These are phyloP conservation scores for Paxillus ammoniavirescens DNA, from an alignment of 768 basidiomycete genomes.

Conservation along the genomic window DNA sequence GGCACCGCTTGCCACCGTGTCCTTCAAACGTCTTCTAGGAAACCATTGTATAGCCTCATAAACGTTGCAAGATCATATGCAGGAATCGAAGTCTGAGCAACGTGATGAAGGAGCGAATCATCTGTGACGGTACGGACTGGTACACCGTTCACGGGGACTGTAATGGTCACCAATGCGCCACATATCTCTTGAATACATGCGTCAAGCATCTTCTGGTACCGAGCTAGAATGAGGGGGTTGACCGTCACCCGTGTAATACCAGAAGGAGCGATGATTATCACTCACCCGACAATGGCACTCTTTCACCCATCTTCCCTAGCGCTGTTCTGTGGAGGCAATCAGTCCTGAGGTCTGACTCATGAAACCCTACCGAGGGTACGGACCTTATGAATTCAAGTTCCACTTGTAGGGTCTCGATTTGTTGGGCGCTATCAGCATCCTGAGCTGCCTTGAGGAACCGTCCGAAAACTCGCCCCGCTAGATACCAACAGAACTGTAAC, in stretches of 20 bases:
- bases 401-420: constrained; percentile 53
- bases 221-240: constrained; percentile 7
- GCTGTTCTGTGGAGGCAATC: constrained; percentile 42
- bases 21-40: constrained; percentile 5
- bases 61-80: constrained; percentile 12
- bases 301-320: constrained; percentile 60
- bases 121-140: constrained; percentile 8
- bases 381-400: constrained; percentile 73
- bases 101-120: constrained; percentile 8
- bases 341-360: neutral
- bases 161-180: neutral
- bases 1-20: neutral
- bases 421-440: constrained; percentile 53
- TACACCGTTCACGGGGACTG: constrained; percentile 4
- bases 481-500: constrained; percentile 65
- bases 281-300: constrained; percentile 61
- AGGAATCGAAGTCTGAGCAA: constrained; percentile 5
- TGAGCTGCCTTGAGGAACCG: constrained; percentile 65
- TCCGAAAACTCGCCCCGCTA: constrained; percentile 61
- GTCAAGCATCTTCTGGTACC: constrained; percentile 25
- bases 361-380: constrained; percentile 18
- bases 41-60: constrained; percentile 6
- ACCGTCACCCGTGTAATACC: neutral
- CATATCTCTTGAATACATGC: constrained; percentile 11
- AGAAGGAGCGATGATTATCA: constrained; percentile 2